Evolutionary conservation across 2,329 filamentous ascomycete species (phyloP), one percentile per base, ranked within the genome.

Genomic region (Aureobasidium sp.): DNA sequence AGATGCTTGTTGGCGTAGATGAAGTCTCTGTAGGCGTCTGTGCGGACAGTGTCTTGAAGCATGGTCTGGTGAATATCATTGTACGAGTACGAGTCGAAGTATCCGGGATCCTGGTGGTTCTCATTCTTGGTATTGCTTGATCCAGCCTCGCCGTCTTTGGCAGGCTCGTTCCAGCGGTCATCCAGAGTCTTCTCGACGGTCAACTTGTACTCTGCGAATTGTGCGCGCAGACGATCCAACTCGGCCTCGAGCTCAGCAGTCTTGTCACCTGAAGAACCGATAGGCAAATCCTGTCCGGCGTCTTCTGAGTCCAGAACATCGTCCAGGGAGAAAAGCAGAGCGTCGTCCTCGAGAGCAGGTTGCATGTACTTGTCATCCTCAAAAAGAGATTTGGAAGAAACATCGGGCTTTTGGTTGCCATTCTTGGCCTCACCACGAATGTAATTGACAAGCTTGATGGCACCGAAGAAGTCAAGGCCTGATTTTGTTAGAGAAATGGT

Each of bases 11-110:
- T 91, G 67, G 86, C 85, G 77, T 97, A 96, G 69, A 97, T 91
- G 72, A 97, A 96, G 75, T 97, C 91, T 49, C 92, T 86, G 76
- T 97, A 97, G 3, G 90, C 88, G 69, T 96, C 89, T 11, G 92
- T 97, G 57, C 92, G 88, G 44, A 96, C 82, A 0, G 84, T 81
- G 70, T 97, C 92, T 73, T 96, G 96, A 65, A 97, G 82, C 92
- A 97, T 97, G 7, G 89, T 91, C 72, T 96, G 91, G 73, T 97
- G 92, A 61, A 97, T 97, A 62, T 91, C 90, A 54, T 67, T 67
- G 63, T 64, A 67, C 48, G 65, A 64, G 61, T 69, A 69, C 10
- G 67, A 66, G 13, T 67, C 66, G 42, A 69, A 69, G 64, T 69
- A 69, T 3, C 63, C 64, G 36, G 59, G 57, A 42, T 68, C 67